Conservation (phyloP, 192 early-diverging fungal genomes). For the Podila epigama region DNA sequence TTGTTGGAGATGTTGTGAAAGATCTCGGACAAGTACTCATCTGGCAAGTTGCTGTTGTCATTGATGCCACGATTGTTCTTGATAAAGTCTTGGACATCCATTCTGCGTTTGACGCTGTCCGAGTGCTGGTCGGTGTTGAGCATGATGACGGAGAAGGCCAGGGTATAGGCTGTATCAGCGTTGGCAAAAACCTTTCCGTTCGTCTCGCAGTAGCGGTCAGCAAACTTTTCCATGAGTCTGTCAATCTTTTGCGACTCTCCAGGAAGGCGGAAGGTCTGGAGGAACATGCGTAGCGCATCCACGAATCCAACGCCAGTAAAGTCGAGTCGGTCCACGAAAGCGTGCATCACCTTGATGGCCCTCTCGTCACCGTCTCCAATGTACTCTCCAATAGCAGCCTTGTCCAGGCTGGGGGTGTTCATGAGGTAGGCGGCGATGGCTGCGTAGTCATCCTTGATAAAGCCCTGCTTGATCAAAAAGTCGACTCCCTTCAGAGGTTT, state of each 20-base stretch:
- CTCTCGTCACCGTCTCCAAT: constrained; percentile 90
- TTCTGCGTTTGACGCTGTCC: constrained; percentile 82
- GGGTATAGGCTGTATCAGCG: constrained; percentile 91
- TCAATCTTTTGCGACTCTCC: constrained; percentile 97
- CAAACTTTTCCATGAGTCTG: constrained; percentile 96
- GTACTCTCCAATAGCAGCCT: constrained; percentile 90
- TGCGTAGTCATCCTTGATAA: constrained; percentile 74
- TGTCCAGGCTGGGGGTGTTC: constrained; percentile 81
- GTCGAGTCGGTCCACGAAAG: constrained; percentile 89
- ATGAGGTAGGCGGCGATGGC: constrained; percentile 80
- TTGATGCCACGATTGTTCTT: constrained; percentile 96
- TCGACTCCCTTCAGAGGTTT: constrained; percentile 91
- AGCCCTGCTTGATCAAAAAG: constrained; percentile 75
- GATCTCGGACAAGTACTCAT: constrained; percentile 74
- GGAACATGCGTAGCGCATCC: constrained; percentile 80
- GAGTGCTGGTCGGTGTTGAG: constrained; percentile 95
- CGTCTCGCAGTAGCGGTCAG: constrained; percentile 85
- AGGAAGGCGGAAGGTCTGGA: constrained; percentile 91
- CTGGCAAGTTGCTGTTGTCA: constrained; percentile 83
- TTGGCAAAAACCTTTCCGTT: constrained; percentile 87
- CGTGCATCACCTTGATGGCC: constrained; percentile 93
- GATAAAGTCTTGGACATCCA: constrained; percentile 88
- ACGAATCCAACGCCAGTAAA: constrained; percentile 80
- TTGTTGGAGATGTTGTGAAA: constrained; percentile 84
- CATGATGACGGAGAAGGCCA: constrained; percentile 93